Evolutionary conservation across 1,284 basidiomycete species (phyloP), one percentile per base, ranked within the genome.

Genomic region (Neonothopanus nambi): DNA sequence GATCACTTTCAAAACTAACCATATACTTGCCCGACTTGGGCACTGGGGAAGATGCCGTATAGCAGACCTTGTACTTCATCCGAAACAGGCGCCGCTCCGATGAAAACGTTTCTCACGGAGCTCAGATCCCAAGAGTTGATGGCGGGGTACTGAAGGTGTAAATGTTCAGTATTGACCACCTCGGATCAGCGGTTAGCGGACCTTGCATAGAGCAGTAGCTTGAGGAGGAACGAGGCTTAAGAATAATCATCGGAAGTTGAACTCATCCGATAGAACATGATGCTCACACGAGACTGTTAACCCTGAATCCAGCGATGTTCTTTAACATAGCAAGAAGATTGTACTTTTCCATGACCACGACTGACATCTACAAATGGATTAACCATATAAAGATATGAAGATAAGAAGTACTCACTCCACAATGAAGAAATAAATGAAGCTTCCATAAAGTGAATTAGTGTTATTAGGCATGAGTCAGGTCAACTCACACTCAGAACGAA

Each of bases 161-260:
- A 26, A 40, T 44, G 8, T 23, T 54, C 18, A 59, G 47, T 44
- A n/a, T 54, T 21, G 18, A 36, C 23, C 18, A 38, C 17, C n/a
- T n/a, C n/a, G 42, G 11, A n/a, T n/a, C n/a, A 37, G 47, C 43
- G 23, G 17, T n/a, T 26, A 6, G 57, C 57, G 13, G 60, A 75
- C 76, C 68, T 79, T 79, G 67, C 72, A 75, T n/a, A 79, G 60
- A 12, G 77, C 66, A 11, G 78, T 71, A 33, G 75, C 70, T 52
- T 78, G 77, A 5, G 77, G 76, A 26, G 77, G 77, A 40, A 79
- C 77, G 30, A 78, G 59, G 37, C 77, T 79, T 41, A 11, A 20
- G 28, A 53, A 56, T 37, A 39, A 23, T 49, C 20, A 26, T n/a
- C n/a, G n/a, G n/a, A n/a, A n/a, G n/a, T 18, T 12, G 40, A 26